A percentile compares a stretch with the other conserved stretches of the same genome.
phyloP scores from a whole-genome alignment of 345 rosid genomes.

The Dovyalis caffra region DNA sequence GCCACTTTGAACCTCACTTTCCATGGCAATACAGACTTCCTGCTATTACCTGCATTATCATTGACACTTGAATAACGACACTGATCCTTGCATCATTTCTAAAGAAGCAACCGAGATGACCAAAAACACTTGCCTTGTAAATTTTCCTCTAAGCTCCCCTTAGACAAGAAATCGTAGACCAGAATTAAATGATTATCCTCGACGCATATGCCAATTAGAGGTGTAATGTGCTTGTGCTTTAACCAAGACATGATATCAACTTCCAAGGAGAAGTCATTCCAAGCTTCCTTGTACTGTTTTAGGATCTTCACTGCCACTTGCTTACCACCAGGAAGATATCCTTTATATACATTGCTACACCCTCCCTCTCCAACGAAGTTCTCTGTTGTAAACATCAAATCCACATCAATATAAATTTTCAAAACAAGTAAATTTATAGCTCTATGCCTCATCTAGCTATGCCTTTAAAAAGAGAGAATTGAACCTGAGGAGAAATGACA shows the following conservation, averaged over 20 bases:
- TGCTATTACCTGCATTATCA: conserved; percentile 5
- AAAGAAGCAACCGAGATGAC: not conserved
- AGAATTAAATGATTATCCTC: conserved; percentile 21
- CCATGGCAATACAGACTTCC: conserved; percentile 23
- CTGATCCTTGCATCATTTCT: not conserved
- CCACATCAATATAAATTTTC: not conserved
- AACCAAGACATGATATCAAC: conserved; percentile 23
- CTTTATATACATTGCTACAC: conserved; percentile 30
- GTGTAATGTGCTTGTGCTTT: conserved; percentile 22
- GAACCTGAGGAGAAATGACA: conserved; percentile 25
- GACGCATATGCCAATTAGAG: conserved; percentile 23
- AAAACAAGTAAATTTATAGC: not conserved
- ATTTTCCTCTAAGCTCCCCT: conserved; percentile 27
- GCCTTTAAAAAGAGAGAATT: not conserved
- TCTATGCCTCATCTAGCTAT: not conserved
- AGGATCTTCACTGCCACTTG: conserved; percentile 24
- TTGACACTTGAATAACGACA: not conserved
- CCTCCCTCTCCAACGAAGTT: conserved; percentile 33
- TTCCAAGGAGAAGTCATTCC: conserved; percentile 28
- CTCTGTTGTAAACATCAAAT: conserved; percentile 2
- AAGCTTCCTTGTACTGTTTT: conserved; percentile 30
- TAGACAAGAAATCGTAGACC: conserved; percentile 29
- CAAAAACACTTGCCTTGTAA: conserved; percentile 17
- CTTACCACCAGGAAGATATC: conserved; percentile 19
- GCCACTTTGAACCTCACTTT: conserved; percentile 30